A percentile compares a stretch with the other conserved stretches of the same genome.
Evolutionary conservation across 495 filamentous ascomycete genomes (phyloP).

Genomic region (Xylaria castorea): DNA sequence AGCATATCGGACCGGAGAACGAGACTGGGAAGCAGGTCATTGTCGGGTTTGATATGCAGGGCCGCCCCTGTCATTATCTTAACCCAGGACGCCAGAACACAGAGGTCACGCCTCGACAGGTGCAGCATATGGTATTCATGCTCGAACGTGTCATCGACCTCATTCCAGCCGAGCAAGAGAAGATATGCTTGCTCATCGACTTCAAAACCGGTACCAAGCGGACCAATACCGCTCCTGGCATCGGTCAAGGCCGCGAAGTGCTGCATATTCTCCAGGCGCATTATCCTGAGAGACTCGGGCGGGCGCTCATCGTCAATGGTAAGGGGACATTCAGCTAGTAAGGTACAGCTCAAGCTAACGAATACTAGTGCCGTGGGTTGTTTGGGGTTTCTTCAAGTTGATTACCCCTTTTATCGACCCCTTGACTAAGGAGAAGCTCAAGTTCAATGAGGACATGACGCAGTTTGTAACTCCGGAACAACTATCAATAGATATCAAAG

Average conservation of each 20-base stretch:
- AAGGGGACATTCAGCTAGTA: conserved; percentile 38
- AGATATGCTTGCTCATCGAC: conserved; percentile 82
- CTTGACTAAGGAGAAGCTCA: conserved; percentile 85
- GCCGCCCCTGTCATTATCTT: conserved; percentile 86
- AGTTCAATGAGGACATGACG: conserved; percentile 88
- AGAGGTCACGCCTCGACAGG: conserved; percentile 83
- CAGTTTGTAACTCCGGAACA: conserved; percentile 79
- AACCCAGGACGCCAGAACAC: conserved; percentile 92
- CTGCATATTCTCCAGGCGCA: conserved; percentile 90
- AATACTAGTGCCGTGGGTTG: conserved; percentile 78
- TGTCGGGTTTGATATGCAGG: conserved; percentile 83
- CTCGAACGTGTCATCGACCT: conserved; percentile 87
- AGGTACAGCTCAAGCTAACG: conserved; percentile 22
- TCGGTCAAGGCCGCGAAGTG: conserved; percentile 78
- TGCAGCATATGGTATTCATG: conserved; percentile 95
- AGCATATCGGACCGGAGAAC: conserved; percentile 88
- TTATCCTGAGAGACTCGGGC: conserved; percentile 91
- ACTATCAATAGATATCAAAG: conserved; percentile 70
- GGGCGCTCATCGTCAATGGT: conserved; percentile 87
- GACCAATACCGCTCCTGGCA: conserved; percentile 74
- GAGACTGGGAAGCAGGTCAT: conserved; percentile 95
- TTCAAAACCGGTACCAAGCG: conserved; percentile 74
- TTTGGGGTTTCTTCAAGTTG: conserved; percentile 90
- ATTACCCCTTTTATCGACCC: conserved; percentile 97
- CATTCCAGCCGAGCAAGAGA: conserved; percentile 86